Conservation (phyloP, 2,329 filamentous ascomycete species). For the Amylocarpus encephaloides region DNA sequence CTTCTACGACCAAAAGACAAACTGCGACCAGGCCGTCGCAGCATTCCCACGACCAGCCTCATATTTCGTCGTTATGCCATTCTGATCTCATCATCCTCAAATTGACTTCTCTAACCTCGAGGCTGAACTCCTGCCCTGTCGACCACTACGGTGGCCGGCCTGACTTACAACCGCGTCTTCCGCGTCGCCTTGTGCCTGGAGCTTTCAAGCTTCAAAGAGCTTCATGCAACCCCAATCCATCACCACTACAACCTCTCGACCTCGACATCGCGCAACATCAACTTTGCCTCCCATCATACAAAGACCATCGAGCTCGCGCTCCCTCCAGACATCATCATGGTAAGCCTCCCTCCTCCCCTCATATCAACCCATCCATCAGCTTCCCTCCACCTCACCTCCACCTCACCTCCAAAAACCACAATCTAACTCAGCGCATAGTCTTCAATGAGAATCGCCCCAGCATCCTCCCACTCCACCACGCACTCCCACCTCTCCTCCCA, state of each 20-base stretch:
- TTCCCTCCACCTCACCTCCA: background rate
- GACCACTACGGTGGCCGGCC: background rate
- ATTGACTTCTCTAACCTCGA: too few species aligned
- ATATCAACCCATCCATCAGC: background rate
- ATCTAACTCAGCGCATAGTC: conserved; percentile 34
- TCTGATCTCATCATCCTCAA: too few species aligned
- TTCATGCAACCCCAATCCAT: background rate
- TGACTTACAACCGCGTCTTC: background rate
- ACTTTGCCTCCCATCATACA: background rate
- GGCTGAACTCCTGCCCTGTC: background rate
- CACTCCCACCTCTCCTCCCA: conserved; percentile 54
- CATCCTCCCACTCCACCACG: conserved; percentile 57
- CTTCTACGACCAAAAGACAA: too few species aligned
- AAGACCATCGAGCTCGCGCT: background rate
- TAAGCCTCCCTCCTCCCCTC: conserved; percentile 12
- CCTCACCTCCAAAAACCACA: background rate
- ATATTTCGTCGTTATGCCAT: too few species aligned
- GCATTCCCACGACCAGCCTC: conserved; percentile 6
- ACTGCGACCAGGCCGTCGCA: conserved; percentile 3
- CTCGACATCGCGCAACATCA: background rate
- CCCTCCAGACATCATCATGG: conserved; percentile 17
- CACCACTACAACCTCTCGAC: conserved; percentile 5
- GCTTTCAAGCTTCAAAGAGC: conserved; percentile 11
- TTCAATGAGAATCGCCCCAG: conserved; percentile 86
- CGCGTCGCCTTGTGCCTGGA: conserved; percentile 25